Conservation (phyloP, 2,329 filamentous ascomycete genomes). For the Diaporthe capsici region DNA sequence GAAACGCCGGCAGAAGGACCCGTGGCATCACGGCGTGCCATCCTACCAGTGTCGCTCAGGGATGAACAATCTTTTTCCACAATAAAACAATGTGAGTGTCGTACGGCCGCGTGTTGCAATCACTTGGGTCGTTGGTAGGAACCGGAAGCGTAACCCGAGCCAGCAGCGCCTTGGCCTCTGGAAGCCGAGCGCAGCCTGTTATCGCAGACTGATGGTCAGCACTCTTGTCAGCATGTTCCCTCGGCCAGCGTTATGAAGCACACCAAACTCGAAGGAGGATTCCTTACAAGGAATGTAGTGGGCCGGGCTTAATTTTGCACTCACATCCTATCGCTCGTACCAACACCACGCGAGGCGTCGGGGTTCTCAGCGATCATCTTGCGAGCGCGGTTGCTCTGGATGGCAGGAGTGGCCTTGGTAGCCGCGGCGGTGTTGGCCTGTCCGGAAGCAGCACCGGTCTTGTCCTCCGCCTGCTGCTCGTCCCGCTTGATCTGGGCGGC, state of each 20-base stretch:
- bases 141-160: constrained; percentile 58
- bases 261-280: constrained; percentile 87
- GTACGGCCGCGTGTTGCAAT: constrained; percentile 48
- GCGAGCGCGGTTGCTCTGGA: constrained; percentile 83
- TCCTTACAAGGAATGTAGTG: constrained; percentile 88
- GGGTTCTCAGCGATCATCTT: constrained; percentile 85
- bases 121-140: constrained; percentile 59
- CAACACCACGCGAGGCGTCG: constrained; percentile 81
- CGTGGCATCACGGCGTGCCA: constrained; percentile 56
- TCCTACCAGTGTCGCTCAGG: constrained; percentile 43
- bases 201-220: constrained; percentile 88
- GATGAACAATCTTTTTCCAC: constrained; percentile 44
- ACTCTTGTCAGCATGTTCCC: constrained; percentile 81
- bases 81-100: constrained; percentile 43
- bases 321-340: constrained; percentile 96
- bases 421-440: constrained; percentile 70
- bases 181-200: constrained; percentile 89
- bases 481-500: constrained; percentile 91
- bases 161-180: constrained; percentile 66
- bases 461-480: constrained; percentile 84
- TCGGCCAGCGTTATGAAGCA: constrained; percentile 82
- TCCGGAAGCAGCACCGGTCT: constrained; percentile 76
- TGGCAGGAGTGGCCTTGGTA: constrained; percentile 72
- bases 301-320: constrained; percentile 75
- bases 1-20: constrained; percentile 44